Conservation (phyloP, 208 protist species). For the Porcisia hertigi region DNA sequence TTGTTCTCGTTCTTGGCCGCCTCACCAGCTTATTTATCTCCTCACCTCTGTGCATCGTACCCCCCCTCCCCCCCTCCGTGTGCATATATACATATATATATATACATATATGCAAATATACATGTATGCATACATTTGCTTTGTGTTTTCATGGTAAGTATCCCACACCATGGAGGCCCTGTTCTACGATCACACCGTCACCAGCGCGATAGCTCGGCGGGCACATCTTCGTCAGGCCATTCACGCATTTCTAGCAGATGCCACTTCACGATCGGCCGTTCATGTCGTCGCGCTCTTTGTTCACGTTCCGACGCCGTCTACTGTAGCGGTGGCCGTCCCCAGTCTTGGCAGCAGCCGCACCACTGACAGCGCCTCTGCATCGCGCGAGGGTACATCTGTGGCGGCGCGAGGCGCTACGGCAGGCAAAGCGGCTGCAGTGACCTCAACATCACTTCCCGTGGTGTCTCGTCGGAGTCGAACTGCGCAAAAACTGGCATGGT, state of each 20-base stretch:
- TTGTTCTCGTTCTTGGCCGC: not conserved
- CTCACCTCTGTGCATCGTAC: not conserved
- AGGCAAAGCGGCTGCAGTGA: not conserved
- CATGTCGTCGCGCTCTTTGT: conserved; percentile 37
- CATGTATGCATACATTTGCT: not conserved
- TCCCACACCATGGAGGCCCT: conserved; percentile 26
- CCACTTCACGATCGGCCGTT: conserved; percentile 22
- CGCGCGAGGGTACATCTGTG: not conserved
- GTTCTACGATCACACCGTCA: conserved; percentile 31
- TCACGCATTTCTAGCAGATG: conserved; percentile 33
- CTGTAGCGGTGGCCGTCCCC: not conserved
- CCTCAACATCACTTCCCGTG: not conserved
- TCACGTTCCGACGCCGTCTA: conserved; percentile 29
- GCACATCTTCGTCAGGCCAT: conserved; percentile 30
- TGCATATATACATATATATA: too few species aligned
- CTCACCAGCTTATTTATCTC: not conserved
- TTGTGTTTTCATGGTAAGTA: not conserved
- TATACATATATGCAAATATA: too few species aligned
- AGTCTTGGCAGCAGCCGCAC: not conserved
- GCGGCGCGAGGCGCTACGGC: not conserved
- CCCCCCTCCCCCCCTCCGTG: not conserved
- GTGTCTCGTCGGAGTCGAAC: conserved; percentile 4
- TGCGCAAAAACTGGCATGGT: conserved; percentile 29
- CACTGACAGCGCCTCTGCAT: not conserved
- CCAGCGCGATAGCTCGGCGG: conserved; percentile 11